phyloP scores from a whole-genome alignment of 345 rosid species.

The Linum tenue region DNA sequence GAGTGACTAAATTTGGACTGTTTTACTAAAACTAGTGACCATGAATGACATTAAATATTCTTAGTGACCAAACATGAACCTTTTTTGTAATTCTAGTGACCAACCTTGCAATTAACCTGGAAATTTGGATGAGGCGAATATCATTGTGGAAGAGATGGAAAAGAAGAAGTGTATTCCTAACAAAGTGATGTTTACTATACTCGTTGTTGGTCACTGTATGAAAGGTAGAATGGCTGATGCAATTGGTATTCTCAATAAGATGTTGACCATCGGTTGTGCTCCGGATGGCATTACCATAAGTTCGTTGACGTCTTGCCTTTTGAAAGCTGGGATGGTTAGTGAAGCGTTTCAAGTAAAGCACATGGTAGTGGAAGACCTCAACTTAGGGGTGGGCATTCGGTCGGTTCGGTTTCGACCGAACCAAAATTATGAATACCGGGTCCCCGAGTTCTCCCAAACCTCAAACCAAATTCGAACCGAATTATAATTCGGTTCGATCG shows the following conservation, averaged over 20 bases:
- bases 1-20: too few species aligned
- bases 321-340: conserved; percentile 81
- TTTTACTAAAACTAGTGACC: too few species aligned
- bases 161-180: conserved; percentile 69
- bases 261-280: conserved; percentile 61
- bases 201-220: conserved; percentile 86
- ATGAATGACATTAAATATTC: too few species aligned
- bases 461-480: too few species aligned
- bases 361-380: conserved; percentile 29
- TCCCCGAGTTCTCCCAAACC: too few species aligned
- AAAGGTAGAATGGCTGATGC: conserved; percentile 88
- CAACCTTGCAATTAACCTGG: conserved; percentile 7
- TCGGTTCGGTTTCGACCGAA: too few species aligned
- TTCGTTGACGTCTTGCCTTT: conserved; percentile 66
- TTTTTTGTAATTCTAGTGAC: too few species aligned
- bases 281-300: conserved; percentile 57
- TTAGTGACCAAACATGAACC: too few species aligned
- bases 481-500: too few species aligned
- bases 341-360: conserved; percentile 53
- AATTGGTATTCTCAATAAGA: conserved; percentile 56
- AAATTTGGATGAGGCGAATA: conserved; percentile 73
- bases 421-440: too few species aligned
- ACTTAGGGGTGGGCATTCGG: too few species aligned
- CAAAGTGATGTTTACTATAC: conserved; percentile 80
- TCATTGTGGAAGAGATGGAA: conserved; percentile 59